A percentile compares a stretch with the other conserved stretches of the same genome.
These are phyloP conservation scores for Odontarrhena argentea DNA, from an alignment of 345 rosid genomes.

Conservation along the genomic window DNA sequence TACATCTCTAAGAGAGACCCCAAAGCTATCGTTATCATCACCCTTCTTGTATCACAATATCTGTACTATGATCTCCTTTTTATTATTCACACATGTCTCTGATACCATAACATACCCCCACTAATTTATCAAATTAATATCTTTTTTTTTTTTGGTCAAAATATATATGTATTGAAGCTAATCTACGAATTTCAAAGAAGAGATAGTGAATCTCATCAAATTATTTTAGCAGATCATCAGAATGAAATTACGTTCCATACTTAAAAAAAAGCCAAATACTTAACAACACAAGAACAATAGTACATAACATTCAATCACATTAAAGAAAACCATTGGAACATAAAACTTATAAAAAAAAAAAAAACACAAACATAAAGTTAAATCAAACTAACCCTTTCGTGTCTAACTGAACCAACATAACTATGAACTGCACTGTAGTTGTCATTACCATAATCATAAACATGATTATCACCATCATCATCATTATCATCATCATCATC, in stretches of 20 bases:
- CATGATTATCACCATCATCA: conserved; percentile 13
- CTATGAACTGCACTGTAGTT: conserved; percentile 40
- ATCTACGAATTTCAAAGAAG: no score
- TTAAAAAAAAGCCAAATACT: conserved; percentile 27
- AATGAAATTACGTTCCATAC: conserved; percentile 60
- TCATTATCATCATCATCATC: conserved; percentile 12
- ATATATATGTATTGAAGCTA: no score
- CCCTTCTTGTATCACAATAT: conserved; percentile 18
- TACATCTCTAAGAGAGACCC: conserved; percentile 31
- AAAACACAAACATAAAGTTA: conserved; percentile 37
- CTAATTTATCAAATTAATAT: neutral
- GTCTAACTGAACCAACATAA: conserved; percentile 37
- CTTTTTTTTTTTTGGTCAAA: no score
- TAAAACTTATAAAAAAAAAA: conserved; percentile 49
- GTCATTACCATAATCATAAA: conserved; percentile 36
- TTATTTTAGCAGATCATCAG: conserved; percentile 41
- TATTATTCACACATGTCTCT: conserved; percentile 2
- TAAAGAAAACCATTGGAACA: conserved; percentile 55
- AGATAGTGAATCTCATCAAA: no score
- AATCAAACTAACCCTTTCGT: conserved; percentile 38
- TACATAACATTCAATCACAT: conserved; percentile 40
- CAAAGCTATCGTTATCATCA: conserved; percentile 26
- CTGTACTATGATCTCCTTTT: conserved; percentile 26
- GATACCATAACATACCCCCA: neutral
- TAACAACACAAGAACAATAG: conserved; percentile 2